phyloP scores from a whole-genome alignment of 148 eudicot genomes.

The Nepenthes mirabilis region DNA sequence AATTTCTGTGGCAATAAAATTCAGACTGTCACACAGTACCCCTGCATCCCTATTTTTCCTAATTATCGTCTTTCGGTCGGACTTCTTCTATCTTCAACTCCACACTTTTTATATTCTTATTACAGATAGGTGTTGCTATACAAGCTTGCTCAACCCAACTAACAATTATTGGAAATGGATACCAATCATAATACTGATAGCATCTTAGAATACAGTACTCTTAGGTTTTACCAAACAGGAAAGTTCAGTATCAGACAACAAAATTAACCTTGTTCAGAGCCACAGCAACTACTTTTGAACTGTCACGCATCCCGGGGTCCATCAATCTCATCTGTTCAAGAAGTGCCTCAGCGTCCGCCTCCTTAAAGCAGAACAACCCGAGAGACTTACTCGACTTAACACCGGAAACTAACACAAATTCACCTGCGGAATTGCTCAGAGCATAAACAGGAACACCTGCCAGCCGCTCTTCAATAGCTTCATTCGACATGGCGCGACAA shows the following conservation, averaged over 20 bases:
- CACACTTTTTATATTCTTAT: too few relatives aligned
- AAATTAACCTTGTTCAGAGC: constrained; percentile 54
- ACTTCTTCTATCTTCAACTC: too few relatives aligned
- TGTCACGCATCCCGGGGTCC: constrained; percentile 51
- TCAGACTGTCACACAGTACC: too few relatives aligned
- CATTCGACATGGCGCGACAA: constrained; percentile 22
- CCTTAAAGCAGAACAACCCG: constrained; percentile 64
- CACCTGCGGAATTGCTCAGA: constrained; percentile 45
- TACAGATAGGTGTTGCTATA: too few relatives aligned
- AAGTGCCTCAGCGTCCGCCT: constrained; percentile 61
- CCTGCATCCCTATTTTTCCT: too few relatives aligned
- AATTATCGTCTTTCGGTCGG: too few relatives aligned
- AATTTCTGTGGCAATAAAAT: too few relatives aligned
- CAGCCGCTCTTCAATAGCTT: constrained; percentile 58
- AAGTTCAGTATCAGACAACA: background rate
- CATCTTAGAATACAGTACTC: too few relatives aligned
- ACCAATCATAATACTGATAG: too few relatives aligned
- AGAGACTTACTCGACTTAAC: constrained; percentile 23
- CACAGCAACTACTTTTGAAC: constrained; percentile 68
- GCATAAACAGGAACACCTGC: constrained; percentile 79
- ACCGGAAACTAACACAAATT: constrained; percentile 70
- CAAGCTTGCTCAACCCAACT: too few relatives aligned
- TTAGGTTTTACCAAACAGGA: background rate
- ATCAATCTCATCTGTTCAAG: constrained; percentile 56
- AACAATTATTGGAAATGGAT: too few relatives aligned